Evolutionary conservation across 176 grass and related monocot genomes (phyloP), one percentile per base, ranked within the genome.

Genomic region (Sorghum bicolor): DNA sequence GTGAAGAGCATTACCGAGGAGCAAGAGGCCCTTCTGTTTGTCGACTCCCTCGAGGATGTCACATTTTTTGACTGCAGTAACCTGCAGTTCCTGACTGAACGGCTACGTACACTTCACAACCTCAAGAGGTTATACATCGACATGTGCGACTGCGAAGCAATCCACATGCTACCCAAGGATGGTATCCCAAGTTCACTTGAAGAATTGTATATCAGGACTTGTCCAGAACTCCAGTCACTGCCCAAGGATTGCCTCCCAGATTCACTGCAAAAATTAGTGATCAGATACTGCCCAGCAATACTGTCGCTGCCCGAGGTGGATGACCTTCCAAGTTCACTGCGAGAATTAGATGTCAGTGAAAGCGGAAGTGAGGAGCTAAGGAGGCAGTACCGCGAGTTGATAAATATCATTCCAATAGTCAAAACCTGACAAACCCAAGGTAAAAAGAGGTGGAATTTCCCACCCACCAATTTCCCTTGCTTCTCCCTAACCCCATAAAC

Each of bases 11-110:
- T 77, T 33, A 71, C 58, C 36, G 16, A 78, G 8, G 10, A 75
- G 8, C 19, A 78, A 61, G 41, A 33, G 74, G 67, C 28, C 9
- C 76, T 67, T 34, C 34, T 31, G 9, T 39, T 48, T 4, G 45
- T 77, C 17, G 19, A 44, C 44, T 50, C 83, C 20, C 76, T 85
- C 57, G 16, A 66, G 24, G 12, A 11, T 0, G 22, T 83, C 5
- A 4, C 2, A 3, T 12, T 74, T 32, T 0, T 0, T 1, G 0
- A 0, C 0, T 52, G 15, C 8, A 0, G 0, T 0, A 52, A 22
- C 44, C 72, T 74, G 8, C 44, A 33, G 28, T 50, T 8, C 16
- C 28, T 55, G 1, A 17, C 50, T 6, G 0, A 28, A 32, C 26
- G 44, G 71, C 44, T 74, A 5, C 25, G 1, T 31, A 3, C 8